Percentiles rank a stretch among this genome's conserved stretches.
These are phyloP conservation scores for Platanthera guangdongensis DNA, from an alignment of 106 monocot genomes.

Conservation along the genomic window DNA sequence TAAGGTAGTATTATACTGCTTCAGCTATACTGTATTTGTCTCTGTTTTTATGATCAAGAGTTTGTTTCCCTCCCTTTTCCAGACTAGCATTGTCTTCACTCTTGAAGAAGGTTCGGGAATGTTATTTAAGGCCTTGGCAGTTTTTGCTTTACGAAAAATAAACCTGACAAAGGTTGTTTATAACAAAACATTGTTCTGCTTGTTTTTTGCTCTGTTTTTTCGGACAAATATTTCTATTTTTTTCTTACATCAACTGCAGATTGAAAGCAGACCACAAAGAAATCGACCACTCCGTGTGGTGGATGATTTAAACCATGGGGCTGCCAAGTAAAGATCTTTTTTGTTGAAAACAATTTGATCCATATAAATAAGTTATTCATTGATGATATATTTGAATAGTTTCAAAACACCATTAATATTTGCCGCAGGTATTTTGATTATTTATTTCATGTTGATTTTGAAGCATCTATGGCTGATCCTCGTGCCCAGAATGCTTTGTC, in stretches of 20 bases:
- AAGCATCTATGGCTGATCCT: constrained; percentile 78
- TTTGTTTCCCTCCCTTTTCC: background rate
- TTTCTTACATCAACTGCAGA: constrained; percentile 24
- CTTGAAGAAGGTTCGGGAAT: constrained; percentile 82
- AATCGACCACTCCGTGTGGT: constrained; percentile 61
- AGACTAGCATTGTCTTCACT: constrained; percentile 81
- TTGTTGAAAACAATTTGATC: background rate
- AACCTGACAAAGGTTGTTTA: constrained; percentile 55
- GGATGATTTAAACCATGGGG: constrained; percentile 55
- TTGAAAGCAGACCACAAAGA: constrained; percentile 76
- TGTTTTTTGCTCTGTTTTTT: background rate
- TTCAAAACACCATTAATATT: background rate
- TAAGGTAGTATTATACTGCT: constrained; percentile 36
- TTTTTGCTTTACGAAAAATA: constrained; percentile 59
- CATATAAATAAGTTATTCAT: background rate
- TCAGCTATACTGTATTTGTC: background rate
- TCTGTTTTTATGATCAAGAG: background rate
- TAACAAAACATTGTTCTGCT: background rate
- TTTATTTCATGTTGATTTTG: constrained; percentile 81
- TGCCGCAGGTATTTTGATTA: constrained; percentile 68
- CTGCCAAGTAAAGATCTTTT: constrained; percentile 37
- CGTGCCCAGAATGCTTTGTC: constrained; percentile 68
- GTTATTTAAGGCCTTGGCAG: constrained; percentile 63
- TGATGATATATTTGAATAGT: background rate
- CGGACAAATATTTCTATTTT: background rate